These are phyloP conservation scores for Rhodosporidiobolus sp. DNA, from an alignment of 768 basidiomycete species.

Conservation along the genomic window DNA sequence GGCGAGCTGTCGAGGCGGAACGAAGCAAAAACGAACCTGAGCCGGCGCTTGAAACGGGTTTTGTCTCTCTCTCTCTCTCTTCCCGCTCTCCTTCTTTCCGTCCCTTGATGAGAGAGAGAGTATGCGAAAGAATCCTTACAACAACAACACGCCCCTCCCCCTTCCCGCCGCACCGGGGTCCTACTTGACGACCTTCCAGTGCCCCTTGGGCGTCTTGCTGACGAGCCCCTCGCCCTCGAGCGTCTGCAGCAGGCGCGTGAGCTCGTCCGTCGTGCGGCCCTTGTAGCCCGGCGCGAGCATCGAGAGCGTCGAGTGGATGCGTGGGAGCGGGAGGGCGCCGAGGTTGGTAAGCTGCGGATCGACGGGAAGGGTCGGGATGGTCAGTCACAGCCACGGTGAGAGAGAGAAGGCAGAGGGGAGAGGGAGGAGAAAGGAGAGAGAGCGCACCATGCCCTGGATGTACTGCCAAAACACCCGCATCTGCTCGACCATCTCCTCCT, in stretches of 20 bases:
- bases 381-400: background rate
- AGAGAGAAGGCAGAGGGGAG: background rate
- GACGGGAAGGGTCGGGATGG: background rate
- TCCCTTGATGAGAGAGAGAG: too few species aligned
- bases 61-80: too few species aligned
- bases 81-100: too few species aligned
- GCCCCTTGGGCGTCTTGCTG: constrained; percentile 34
- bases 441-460: constrained; percentile 56
- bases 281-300: constrained; percentile 75
- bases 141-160: background rate
- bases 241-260: constrained; percentile 74
- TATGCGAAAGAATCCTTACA: background rate
- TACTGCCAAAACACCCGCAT: constrained; percentile 91
- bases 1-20: background rate
- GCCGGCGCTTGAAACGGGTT: too few species aligned
- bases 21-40: too few species aligned
- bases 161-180: background rate
- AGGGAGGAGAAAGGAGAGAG: background rate
- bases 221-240: constrained; percentile 74
- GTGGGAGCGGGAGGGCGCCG: constrained; percentile 67
- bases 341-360: constrained; percentile 67
- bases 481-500: constrained; percentile 47
- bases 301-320: constrained; percentile 85
- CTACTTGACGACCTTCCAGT: constrained; percentile 38
- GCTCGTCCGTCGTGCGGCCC: constrained; percentile 67